Evolutionary conservation across 2,329 filamentous ascomycete genomes (phyloP), one percentile per base, ranked within the genome.

Genomic region (Monilinia fructigena): DNA sequence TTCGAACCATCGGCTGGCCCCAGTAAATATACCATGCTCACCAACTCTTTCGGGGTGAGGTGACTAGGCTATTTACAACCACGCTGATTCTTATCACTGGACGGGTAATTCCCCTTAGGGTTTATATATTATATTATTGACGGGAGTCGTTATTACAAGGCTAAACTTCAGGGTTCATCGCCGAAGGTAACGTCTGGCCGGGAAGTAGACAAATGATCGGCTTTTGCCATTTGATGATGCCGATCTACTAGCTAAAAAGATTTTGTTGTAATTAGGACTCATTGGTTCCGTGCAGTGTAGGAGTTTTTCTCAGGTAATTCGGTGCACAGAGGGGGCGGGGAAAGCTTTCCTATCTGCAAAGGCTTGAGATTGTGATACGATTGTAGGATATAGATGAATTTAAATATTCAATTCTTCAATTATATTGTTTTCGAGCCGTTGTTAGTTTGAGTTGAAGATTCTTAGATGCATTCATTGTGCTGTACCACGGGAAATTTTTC

Each of bases 1-100:
- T 69, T 65, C 66, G 59, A 69, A 67, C 66, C 35, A 48, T 20
- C 20, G 38, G 18, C 66, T 59, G 63, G 66, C 62, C 59, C 66
- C 56, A 67, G 52, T 67, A 40, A 40, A 38, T 31, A 61, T 52
- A 7, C 55, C 63, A 45, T 60, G 56, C 18, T 47, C 38, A 59
- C 26, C 26, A 45, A 26, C 40, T 14, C 28, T 47, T 55, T 31
- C 31, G 38, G 11, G 55, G 26, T 40, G 20, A 28, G 18, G 40
- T 11, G 55, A 35, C 42, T 59, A 47, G 40, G 28, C 26, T 59
- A 2, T 40, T 47, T 47, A 35, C 55, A 59, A 8, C 18, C 55
- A 16, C 18, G 26, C 28, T 42, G 23, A 16, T 26, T 58, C 26
- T 58, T 58, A 18, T 18, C 42, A 6, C n/a, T 56, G 23, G n/a